A percentile compares a stretch with the other conserved stretches of the same genome.
Evolutionary conservation across 306 rosid genomes (phyloP).

Genomic region (Glycine latifolia): DNA sequence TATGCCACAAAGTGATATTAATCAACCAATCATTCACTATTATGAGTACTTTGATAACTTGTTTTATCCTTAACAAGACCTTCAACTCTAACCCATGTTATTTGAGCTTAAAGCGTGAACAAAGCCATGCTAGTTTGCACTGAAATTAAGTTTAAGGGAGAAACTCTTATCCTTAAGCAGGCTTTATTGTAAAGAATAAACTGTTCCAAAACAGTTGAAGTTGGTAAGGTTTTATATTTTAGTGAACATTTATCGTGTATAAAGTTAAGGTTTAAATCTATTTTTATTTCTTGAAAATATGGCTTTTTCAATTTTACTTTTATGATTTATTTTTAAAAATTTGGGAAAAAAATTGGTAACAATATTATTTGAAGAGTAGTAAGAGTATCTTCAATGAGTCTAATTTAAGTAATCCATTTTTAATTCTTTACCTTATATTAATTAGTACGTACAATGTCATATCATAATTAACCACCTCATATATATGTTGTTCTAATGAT

Average conservation of each 20-base stretch:
- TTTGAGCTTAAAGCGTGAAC: background rate
- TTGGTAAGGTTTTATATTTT: background rate
- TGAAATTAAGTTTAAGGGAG: background rate
- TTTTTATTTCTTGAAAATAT: background rate
- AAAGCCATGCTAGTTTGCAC: background rate
- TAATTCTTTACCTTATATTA: too few species aligned
- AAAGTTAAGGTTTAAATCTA: background rate
- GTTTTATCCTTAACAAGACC: background rate
- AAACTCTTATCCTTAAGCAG: background rate
- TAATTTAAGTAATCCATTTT: too few species aligned
- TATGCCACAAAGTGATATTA: background rate
- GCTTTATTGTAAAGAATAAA: slow-evolving; percentile 3
- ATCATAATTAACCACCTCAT: too few species aligned
- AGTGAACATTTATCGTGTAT: background rate
- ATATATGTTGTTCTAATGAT: too few species aligned
- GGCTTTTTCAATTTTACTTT: background rate
- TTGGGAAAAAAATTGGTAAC: background rate
- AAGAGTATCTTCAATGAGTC: too few species aligned
- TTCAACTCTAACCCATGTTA: background rate
- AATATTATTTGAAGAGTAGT: background rate
- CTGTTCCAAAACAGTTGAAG: background rate
- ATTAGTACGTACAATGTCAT: too few species aligned
- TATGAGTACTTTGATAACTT: background rate
- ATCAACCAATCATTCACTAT: slow-evolving; percentile 19
- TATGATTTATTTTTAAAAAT: background rate